Base-by-base conservation (phyloP, 1,139 yeast species). In the Sporopachydermia cereana region DNA sequence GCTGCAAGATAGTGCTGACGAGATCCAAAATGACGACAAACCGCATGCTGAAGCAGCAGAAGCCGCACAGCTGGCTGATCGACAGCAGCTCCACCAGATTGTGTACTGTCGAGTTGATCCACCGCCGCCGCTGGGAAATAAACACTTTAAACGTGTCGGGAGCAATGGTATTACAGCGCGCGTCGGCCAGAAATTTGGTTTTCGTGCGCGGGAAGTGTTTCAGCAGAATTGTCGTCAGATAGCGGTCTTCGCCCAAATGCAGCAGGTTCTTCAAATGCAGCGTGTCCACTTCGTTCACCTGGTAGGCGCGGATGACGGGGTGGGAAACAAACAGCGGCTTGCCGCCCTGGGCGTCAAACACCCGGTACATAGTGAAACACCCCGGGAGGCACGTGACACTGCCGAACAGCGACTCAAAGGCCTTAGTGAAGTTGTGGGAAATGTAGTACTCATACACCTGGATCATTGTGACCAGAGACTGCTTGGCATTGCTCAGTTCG, bases 71-170 rank as follows among this genome's bases (percentile, higher is more conserved):
- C 44, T 64, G 64, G 24, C 59, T 52, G 64, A 66, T 54, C 14
- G 69, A 68, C 5, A 59, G 63, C 43, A 66, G 54, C 50, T 66
- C 71, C 14, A 64, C 56, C 53, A 66, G 53, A 49, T 66, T 66
- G 47, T 66, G 71, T 18, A 66, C 68, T 2, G 71, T 66, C 2
- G 71, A 66, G 54, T 67, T 67, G 50, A 67, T 67, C 71, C 71
- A 67, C 47, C 71, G 60, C 30, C 71, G 63, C 41, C 71, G 61
- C 53, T 67, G 71, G 4, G 71, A 67, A 46, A 67, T 49, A 47
- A 67, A 59, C 17, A 66, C 69, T 1, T 57, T 49, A 68, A 69
- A 66, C n/a, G 58, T 57, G 42, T 66, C 70, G 20, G 71, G 71
- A 1, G 69, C 71, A n/a, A 66, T 58, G 2, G 71, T 66, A 53